Base-by-base conservation (phyloP, 2,329 filamentous ascomycete genomes). In the Blastomyces silverae region DNA sequence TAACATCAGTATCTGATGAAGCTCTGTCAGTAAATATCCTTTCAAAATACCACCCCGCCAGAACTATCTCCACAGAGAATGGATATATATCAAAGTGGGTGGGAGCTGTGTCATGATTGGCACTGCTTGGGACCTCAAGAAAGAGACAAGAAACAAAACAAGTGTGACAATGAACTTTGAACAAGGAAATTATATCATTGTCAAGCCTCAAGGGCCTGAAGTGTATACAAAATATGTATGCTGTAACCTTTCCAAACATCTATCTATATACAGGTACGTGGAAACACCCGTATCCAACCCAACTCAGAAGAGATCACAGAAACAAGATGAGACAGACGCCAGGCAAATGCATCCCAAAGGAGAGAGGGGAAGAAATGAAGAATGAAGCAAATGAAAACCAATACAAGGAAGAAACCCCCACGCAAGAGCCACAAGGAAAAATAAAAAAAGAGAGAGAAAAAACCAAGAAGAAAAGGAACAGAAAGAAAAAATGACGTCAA, bases 401-500 rank as follows among this genome's bases (percentile, higher is more conserved):
- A 42, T 25, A 58, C 10, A 7, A 62, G 61, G 52, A 63, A 59
- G 55, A 57, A 59, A 65, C 67, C 63, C 50, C 37, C 37, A 13
- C 37, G 8, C 10, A 13, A 39, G 10, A 58, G 64, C 68, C 66
- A 64, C 64, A 67, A 63, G 34, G 34, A 6, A 11, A 11, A 37
- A 37, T 10, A 13, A 34, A 34, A 34, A 34, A 39, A 39, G 10
- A 3, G 8, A 39, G 3, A 39, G 2, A 13, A 39, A 39, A 13
- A 34, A 34, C 5, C 31, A 20, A 20, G 13, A 3, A 65, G 66
- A 63, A 63, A 22, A 62, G 39, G 55, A 62, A 66, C 42, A 61
- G 28, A 58, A 61, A 60, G 63, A 62, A 25, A 25, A 65, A 60
- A 48, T 52, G 62, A 67, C 64, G 66, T 34, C 67, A 67, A 52